These are phyloP conservation scores for Wickerhamomyces canadensis DNA, from an alignment of 805 yeast genomes.

Conservation along the genomic window DNA sequence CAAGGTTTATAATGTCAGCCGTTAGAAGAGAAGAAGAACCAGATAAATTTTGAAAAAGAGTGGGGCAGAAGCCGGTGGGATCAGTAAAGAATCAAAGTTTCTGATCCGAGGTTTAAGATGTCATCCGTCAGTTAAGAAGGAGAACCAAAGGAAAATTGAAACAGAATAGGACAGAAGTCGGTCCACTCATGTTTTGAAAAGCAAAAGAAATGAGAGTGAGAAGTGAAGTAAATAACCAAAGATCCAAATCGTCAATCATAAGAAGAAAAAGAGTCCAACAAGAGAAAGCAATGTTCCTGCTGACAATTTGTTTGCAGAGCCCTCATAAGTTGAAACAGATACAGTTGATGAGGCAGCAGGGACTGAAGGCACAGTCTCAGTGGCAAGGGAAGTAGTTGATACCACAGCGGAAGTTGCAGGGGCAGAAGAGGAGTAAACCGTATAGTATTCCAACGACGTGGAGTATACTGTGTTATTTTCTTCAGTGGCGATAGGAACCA, in stretches of 20 bases:
- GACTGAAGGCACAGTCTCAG: constrained; percentile 14
- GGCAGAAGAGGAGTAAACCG: constrained; percentile 1
- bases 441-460: not conserved
- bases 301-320: constrained; percentile 5
- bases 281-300: not conserved
- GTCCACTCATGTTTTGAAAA: too few relatives aligned
- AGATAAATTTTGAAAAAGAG: too few relatives aligned
- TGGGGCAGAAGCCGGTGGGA: too few relatives aligned
- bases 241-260: not conserved
- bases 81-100: too few relatives aligned
- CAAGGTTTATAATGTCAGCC: too few relatives aligned
- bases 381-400: constrained; percentile 3
- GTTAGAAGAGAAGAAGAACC: too few relatives aligned
- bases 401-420: constrained; percentile 2
- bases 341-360: constrained; percentile 7
- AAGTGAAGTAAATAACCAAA: constrained; percentile 1
- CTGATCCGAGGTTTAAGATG: too few relatives aligned
- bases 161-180: too few relatives aligned
- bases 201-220: not conserved
- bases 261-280: constrained; percentile 1
- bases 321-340: constrained; percentile 26
- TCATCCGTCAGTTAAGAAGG: too few relatives aligned
- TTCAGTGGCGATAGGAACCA: not conserved
- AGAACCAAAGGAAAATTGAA: too few relatives aligned
- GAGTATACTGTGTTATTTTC: not conserved